Evolutionary conservation across 176 grass and related monocot genomes (phyloP).

Genomic region (Avena sativa): DNA sequence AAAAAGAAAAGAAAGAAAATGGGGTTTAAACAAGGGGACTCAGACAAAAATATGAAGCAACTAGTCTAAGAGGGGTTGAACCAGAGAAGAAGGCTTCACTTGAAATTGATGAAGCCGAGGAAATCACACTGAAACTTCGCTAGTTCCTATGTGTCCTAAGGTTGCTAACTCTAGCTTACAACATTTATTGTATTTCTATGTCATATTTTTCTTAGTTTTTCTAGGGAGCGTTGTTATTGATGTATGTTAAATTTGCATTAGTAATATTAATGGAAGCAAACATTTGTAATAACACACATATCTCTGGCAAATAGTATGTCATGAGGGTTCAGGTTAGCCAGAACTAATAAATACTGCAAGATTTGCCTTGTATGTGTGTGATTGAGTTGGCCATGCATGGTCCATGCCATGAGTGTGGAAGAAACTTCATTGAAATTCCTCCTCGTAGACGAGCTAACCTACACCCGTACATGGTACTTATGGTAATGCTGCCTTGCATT

Average conservation of each 20-base stretch:
- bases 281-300: neutral
- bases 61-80: neutral
- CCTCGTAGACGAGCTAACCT: neutral
- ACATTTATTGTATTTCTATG: too few relatives aligned
- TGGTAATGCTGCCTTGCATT: neutral
- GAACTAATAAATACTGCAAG: neutral
- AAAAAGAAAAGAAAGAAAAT: neutral
- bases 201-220: neutral
- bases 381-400: neutral
- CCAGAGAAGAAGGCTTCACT: neutral
- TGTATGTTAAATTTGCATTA: neutral
- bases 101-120: neutral
- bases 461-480: neutral
- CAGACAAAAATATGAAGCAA: neutral
- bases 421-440: neutral
- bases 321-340: neutral
- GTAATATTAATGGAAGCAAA: neutral
- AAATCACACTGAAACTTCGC: neutral
- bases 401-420: neutral
- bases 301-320: neutral
- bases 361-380: neutral
- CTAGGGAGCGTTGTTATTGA: neutral
- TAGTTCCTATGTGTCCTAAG: neutral
- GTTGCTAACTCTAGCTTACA: neutral
- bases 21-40: neutral